Conservation (phyloP, 768 basidiomycete genomes). For the Termitomyces sp. region DNA sequence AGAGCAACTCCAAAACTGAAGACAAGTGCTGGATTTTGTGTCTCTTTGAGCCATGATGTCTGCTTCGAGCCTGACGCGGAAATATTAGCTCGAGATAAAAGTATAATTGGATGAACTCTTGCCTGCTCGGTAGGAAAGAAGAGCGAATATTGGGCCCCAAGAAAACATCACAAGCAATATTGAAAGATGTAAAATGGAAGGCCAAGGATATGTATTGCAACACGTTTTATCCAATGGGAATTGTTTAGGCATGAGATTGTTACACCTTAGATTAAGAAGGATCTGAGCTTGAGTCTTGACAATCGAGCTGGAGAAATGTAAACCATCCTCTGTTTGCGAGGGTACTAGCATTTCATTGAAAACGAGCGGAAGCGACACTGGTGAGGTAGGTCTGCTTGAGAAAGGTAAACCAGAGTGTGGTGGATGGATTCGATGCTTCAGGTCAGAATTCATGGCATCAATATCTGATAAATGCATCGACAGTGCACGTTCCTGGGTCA, state of each 20-base stretch:
- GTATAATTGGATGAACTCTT: conserved; percentile 7
- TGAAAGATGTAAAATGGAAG: conserved; percentile 50
- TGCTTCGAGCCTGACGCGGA: conserved; percentile 2
- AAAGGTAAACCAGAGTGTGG: conserved; percentile 20
- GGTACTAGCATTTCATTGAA: conserved; percentile 79
- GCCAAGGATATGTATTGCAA: conserved; percentile 72
- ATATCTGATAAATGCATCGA: conserved; percentile 78
- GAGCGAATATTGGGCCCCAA: conserved; percentile 47
- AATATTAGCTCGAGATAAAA: background rate
- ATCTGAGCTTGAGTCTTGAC: conserved; percentile 70
- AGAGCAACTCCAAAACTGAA: conserved; percentile 65
- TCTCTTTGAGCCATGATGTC: conserved; percentile 22
- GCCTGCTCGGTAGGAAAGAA: conserved; percentile 21
- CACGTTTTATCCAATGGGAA: conserved; percentile 75
- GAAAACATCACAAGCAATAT: conserved; percentile 42
- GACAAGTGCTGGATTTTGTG: conserved; percentile 45
- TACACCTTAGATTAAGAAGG: conserved; percentile 78
- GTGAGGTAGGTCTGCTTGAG: conserved; percentile 15
- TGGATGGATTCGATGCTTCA: conserved; percentile 60
- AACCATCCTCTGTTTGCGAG: conserved; percentile 75
- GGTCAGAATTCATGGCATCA: conserved; percentile 87
- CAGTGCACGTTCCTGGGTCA: conserved; percentile 56
- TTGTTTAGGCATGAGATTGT: conserved; percentile 55
- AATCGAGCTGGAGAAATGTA: conserved; percentile 69
- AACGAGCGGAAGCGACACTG: conserved; percentile 63